A percentile compares a stretch with the other conserved stretches of the same genome.
These are phyloP conservation scores for Cerioporus squamosus DNA, from an alignment of 1,284 basidiomycete species.

Conservation along the genomic window DNA sequence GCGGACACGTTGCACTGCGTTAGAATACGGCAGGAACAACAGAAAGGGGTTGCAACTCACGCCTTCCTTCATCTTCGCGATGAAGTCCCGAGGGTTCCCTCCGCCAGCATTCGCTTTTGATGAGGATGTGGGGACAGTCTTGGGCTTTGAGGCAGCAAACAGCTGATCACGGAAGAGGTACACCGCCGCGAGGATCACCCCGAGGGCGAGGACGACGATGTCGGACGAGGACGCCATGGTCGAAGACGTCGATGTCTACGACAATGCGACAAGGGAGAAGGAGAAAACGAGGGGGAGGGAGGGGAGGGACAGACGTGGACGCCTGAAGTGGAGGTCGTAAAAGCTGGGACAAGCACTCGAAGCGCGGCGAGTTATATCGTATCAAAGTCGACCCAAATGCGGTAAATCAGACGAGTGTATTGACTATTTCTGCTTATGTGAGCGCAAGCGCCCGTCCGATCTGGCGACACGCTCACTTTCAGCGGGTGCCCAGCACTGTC, in stretches of 20 bases:
- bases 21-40: background rate
- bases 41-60: slow-evolving; percentile 54
- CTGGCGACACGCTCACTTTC: background rate
- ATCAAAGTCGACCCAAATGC: background rate
- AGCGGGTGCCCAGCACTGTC: too few relatives aligned
- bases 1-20: slow-evolving; percentile 20
- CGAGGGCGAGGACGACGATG: slow-evolving; percentile 68
- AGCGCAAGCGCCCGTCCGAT: slow-evolving; percentile 1
- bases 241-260: slow-evolving; percentile 34
- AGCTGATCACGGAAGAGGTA: slow-evolving; percentile 83
- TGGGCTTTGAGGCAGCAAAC: slow-evolving; percentile 65
- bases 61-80: slow-evolving; percentile 87
- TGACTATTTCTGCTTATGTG: slow-evolving; percentile 13
- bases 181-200: slow-evolving; percentile 70
- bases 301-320: background rate
- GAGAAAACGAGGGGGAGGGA: slow-evolving; percentile 12
- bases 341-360: background rate
- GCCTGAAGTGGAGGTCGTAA: too few relatives aligned
- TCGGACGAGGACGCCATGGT: slow-evolving; percentile 65
- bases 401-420: slow-evolving; percentile 11
- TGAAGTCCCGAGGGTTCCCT: slow-evolving; percentile 87
- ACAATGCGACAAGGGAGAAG: slow-evolving; percentile 27
- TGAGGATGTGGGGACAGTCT: slow-evolving; percentile 49
- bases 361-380: slow-evolving; percentile 10
- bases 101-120: slow-evolving; percentile 61